A percentile compares a stretch with the other conserved stretches of the same genome.
Conservation (phyloP, 805 yeast species). For the Lachancea lanzarotensis region DNA sequence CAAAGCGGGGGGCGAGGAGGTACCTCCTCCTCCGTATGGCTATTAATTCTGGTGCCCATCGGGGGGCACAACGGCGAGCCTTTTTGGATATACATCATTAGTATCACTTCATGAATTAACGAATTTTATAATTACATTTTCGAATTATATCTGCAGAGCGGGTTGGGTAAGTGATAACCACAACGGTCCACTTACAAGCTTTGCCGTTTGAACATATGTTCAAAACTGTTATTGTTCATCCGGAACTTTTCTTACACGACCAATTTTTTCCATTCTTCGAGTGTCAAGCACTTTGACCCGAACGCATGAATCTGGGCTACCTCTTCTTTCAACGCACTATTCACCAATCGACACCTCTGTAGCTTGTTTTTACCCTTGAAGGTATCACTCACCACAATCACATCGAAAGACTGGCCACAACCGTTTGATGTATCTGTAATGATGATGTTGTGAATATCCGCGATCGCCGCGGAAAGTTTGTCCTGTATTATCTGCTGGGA, state of each 20-base stretch:
- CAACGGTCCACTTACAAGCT: too few species aligned
- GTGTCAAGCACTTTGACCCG: constrained; percentile 84
- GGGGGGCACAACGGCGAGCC: background rate
- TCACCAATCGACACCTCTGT: constrained; percentile 81
- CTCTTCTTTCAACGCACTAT: constrained; percentile 72
- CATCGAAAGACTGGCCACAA: constrained; percentile 97
- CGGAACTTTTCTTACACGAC: constrained; percentile 7
- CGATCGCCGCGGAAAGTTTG: constrained; percentile 22
- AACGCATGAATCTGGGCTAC: constrained; percentile 88
- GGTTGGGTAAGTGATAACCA: too few species aligned
- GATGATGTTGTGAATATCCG: constrained; percentile 29
- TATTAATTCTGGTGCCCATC: background rate
- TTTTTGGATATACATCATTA: background rate
- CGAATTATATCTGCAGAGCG: background rate
- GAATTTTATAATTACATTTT: constrained; percentile 4
- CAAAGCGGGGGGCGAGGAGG: constrained; percentile 27
- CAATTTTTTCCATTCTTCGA: constrained; percentile 68
- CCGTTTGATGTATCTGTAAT: constrained; percentile 61
- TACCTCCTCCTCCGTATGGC: constrained; percentile 27
- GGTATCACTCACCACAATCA: constrained; percentile 64
- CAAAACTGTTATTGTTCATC: too few species aligned
- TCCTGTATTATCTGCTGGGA: constrained; percentile 23
- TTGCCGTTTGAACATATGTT: too few species aligned
- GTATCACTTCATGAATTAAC: constrained; percentile 1
- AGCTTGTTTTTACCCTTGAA: constrained; percentile 81